A percentile compares a stretch with the other conserved stretches of the same genome.
phyloP scores from a whole-genome alignment of 2,329 filamentous ascomycete genomes.

The Thyridium curvatum region DNA sequence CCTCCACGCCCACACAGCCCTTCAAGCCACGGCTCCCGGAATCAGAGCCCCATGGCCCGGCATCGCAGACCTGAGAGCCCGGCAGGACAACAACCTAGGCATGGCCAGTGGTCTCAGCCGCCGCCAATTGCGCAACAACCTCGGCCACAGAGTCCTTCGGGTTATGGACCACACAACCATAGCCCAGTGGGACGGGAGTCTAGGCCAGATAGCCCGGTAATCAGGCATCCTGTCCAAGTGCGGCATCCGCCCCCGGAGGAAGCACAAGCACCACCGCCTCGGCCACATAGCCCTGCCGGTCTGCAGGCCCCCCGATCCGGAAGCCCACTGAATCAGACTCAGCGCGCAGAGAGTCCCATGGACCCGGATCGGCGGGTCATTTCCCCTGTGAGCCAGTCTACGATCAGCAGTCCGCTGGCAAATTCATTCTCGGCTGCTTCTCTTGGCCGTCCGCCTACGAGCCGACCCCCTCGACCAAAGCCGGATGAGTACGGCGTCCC shows the following conservation, averaged over 20 bases:
- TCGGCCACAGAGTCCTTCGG: background rate
- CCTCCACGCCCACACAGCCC: background rate
- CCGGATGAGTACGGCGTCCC: slow-evolving; percentile 1
- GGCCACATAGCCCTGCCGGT: too few relatives aligned
- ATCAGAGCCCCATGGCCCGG: slow-evolving; percentile 1
- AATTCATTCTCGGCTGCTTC: too few relatives aligned
- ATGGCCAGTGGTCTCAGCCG: too few relatives aligned
- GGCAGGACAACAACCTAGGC: background rate
- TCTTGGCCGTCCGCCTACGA: too few relatives aligned
- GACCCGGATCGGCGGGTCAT: background rate
- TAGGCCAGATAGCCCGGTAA: slow-evolving; percentile 2
- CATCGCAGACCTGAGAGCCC: background rate
- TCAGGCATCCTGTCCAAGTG: too few relatives aligned
- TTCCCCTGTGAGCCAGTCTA: too few relatives aligned
- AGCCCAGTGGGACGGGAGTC: slow-evolving; percentile 1
- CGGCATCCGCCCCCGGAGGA: too few relatives aligned
- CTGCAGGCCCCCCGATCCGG: background rate
- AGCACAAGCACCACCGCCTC: too few relatives aligned
- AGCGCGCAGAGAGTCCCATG: slow-evolving; percentile 1
- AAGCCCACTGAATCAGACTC: background rate
- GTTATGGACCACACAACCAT: background rate
- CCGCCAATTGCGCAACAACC: too few relatives aligned
- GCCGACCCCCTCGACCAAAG: background rate
- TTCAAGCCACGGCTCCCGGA: background rate
- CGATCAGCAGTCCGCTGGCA: too few relatives aligned